Evolutionary conservation across 2,329 filamentous ascomycete species (phyloP).

Genomic region (Parascedosporium putredinis): DNA sequence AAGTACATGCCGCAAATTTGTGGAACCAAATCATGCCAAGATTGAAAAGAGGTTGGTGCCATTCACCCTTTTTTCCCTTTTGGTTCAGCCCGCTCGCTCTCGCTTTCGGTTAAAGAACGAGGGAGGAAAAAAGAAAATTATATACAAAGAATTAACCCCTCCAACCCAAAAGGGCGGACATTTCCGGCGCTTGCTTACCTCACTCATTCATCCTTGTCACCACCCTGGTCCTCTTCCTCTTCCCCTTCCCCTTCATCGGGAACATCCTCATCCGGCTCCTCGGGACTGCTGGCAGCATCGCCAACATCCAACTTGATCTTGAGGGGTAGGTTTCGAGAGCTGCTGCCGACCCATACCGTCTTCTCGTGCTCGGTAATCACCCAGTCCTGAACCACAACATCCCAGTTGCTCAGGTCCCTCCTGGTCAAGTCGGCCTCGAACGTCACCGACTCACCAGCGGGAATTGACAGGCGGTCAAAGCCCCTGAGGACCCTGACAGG

Average conservation of each 20-base stretch:
- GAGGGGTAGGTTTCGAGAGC: conserved; percentile 43
- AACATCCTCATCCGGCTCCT: background rate
- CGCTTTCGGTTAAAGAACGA: no score
- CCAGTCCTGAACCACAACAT: conserved; percentile 73
- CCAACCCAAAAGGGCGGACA: no score
- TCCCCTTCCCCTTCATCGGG: background rate
- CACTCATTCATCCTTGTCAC: background rate
- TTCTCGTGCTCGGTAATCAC: conserved; percentile 43
- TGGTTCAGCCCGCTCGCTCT: no score
- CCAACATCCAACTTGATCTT: conserved; percentile 12
- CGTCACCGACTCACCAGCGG: conserved; percentile 53
- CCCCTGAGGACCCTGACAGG: conserved; percentile 58
- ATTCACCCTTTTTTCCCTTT: no score
- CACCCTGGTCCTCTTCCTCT: background rate
- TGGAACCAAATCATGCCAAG: no score
- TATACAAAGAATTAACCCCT: no score
- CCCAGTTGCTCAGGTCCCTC: conserved; percentile 83
- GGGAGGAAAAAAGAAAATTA: no score
- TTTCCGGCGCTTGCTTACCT: background rate
- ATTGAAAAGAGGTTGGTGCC: no score
- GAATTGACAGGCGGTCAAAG: conserved; percentile 67
- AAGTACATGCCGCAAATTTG: no score
- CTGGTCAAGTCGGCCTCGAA: conserved; percentile 64
- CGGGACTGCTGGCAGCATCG: background rate
- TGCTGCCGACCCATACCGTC: conserved; percentile 44